Base-by-base conservation (phyloP, 1,284 basidiomycete species). In the Golubevia sp. region DNA sequence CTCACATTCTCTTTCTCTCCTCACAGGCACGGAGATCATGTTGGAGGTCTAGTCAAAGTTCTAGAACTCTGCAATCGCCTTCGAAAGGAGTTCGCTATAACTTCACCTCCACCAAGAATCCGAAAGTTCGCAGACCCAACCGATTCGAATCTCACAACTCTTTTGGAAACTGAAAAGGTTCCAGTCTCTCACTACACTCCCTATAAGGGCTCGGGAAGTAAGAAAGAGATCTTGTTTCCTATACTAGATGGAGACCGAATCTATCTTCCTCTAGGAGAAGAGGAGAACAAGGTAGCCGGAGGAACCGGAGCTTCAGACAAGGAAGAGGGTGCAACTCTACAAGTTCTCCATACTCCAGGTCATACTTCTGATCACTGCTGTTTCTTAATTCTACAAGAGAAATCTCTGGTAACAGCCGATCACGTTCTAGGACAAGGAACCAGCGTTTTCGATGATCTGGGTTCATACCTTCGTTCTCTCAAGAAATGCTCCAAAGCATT, bases 381-480 rank as follows among this genome's bases (percentile, higher is more conserved):
- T 58, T 59, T 83, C 4, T 48, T 79, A n/a, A 59, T 79, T 18
- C 52, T 63, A 34, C 69, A 78, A 54, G 50, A 86, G 90, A 88
- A 0, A 86, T 95, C 24, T 92, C 66, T 83, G 25, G 62, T 96
- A 85, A 95, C 93, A 0, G 93, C 91, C 0, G 96, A 98, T 84
- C 92, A 91, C 4, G 90, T 98, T 3, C 88, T 98, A 23, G 95
- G 96, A 0, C 89, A 94, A 69, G 94, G 94, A 1, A 94, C 94
- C 0, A 89, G 93, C 1, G 90, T 96, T 2, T 97, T 98, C 77
- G 91, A 92, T 73, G 92, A 97, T 77, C 88, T 97, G 5, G 86
- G 86, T 0, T 79, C 87, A 1, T 97, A 97, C 78, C 85, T 96
- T 59, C 68, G 85, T 2, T 90, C 89, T 65, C 86, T 96, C n/a